phyloP scores from a whole-genome alignment of 1,139 yeast genomes.

The Yamadazyma conglobata region DNA sequence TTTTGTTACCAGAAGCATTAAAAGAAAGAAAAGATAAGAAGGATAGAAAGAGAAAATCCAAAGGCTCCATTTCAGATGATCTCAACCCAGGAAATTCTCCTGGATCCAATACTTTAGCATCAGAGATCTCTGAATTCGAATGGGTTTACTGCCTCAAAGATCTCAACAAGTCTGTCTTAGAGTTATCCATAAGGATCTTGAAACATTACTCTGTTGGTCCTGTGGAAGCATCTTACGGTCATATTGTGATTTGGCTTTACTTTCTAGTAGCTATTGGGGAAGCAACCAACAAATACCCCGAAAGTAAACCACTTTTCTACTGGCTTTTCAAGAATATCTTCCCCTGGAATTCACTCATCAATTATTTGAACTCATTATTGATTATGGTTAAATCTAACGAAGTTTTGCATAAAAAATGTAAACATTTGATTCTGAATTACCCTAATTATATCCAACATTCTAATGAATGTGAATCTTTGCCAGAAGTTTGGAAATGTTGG shows the following conservation, averaged over 20 bases:
- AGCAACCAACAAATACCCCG: slow-evolving; percentile 47
- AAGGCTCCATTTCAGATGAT: slow-evolving; percentile 18
- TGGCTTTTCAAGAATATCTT: slow-evolving; percentile 53
- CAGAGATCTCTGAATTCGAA: slow-evolving; percentile 45
- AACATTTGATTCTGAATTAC: slow-evolving; percentile 30
- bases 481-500: slow-evolving; percentile 84
- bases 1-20: slow-evolving; percentile 66
- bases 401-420: slow-evolving; percentile 22
- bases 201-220: slow-evolving; percentile 69
- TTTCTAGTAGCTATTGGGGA: slow-evolving; percentile 62
- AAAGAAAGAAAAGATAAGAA: slow-evolving; percentile 70
- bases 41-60: slow-evolving; percentile 56
- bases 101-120: slow-evolving; percentile 35
- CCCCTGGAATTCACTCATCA: slow-evolving; percentile 66
- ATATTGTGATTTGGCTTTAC: slow-evolving; percentile 68
- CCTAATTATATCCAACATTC: slow-evolving; percentile 37
- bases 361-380: slow-evolving; percentile 55
- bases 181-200: slow-evolving; percentile 61
- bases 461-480: slow-evolving; percentile 55
- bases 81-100: slow-evolving; percentile 16
- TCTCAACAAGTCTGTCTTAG: slow-evolving; percentile 62
- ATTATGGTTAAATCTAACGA: slow-evolving; percentile 28
- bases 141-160: slow-evolving; percentile 59
- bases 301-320: slow-evolving; percentile 46
- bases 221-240: slow-evolving; percentile 64